A percentile compares a stretch with the other conserved stretches of the same genome.
phyloP scores from a whole-genome alignment of 371 early-diverging fungal genomes.

The Parasitella parasitica region DNA sequence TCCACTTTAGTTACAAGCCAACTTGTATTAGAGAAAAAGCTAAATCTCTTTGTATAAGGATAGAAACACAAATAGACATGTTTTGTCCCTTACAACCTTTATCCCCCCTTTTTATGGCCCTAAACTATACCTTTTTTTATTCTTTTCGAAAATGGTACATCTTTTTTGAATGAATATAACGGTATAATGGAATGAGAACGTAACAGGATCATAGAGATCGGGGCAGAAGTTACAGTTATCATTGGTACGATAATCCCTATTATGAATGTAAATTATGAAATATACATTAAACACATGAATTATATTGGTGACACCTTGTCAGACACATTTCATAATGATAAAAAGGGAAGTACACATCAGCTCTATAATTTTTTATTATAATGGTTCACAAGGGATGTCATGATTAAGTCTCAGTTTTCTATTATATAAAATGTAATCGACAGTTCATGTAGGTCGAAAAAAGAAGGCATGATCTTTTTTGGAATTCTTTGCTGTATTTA shows the following conservation, averaged over 20 bases:
- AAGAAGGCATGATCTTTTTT: constrained; percentile 20
- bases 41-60: background rate
- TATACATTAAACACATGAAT: background rate
- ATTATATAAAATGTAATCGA: background rate
- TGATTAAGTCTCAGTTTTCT: constrained; percentile 15
- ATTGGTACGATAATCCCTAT: too few species aligned
- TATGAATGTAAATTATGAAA: too few species aligned
- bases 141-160: too few species aligned
- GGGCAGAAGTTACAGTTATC: background rate
- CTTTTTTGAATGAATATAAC: too few species aligned
- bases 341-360: constrained; percentile 10
- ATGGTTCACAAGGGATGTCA: constrained; percentile 7
- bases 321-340: constrained; percentile 11
- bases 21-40: background rate
- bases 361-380: background rate
- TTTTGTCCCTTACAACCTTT: background rate
- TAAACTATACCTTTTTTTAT: too few species aligned
- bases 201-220: background rate
- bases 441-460: background rate
- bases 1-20: background rate
- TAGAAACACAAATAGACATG: background rate
- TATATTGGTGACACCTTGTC: constrained; percentile 20
- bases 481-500: background rate
- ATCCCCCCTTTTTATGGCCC: background rate
- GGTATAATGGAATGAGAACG: too few species aligned